Conservation (phyloP, 352 stramenopile genomes). For the Plasmopara viticola region DNA sequence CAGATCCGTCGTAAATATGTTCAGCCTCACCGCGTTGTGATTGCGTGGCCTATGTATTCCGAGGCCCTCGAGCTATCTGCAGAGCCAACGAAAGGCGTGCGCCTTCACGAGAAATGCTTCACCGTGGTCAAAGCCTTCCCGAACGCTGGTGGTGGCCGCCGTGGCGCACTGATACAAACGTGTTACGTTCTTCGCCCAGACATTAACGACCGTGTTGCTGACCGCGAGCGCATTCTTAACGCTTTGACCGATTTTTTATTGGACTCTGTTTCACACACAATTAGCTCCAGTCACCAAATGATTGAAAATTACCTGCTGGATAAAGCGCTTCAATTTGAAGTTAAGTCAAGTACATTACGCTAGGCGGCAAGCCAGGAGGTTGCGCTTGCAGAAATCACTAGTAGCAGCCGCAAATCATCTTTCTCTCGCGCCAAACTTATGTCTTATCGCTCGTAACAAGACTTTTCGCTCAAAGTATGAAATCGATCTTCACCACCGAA, state of each 20-base stretch:
- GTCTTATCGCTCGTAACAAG: too few relatives aligned
- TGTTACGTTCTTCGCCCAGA: slow-evolving; percentile 61
- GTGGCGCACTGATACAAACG: slow-evolving; percentile 57
- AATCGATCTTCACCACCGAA: too few relatives aligned
- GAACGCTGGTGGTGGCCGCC: slow-evolving; percentile 21
- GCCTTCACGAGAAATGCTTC: slow-evolving; percentile 52
- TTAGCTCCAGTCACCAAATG: slow-evolving; percentile 63
- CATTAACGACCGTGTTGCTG: slow-evolving; percentile 54
- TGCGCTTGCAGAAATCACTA: too few relatives aligned
- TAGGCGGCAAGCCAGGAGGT: too few relatives aligned
- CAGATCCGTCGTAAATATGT: slow-evolving; percentile 51
- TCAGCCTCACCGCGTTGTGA: slow-evolving; percentile 44
- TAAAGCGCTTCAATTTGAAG: slow-evolving; percentile 7
- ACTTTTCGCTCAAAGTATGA: too few relatives aligned
- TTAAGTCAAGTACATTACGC: too few relatives aligned
- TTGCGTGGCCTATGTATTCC: slow-evolving; percentile 49
- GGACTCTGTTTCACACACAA: slow-evolving; percentile 48
- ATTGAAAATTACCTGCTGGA: slow-evolving; percentile 66
- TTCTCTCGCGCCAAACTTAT: too few relatives aligned
- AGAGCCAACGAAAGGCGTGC: slow-evolving; percentile 43
- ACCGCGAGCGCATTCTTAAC: slow-evolving; percentile 53
- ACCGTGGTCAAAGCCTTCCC: slow-evolving; percentile 42
- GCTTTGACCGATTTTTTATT: slow-evolving; percentile 66
- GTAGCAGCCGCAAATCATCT: too few relatives aligned
- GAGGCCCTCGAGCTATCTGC: slow-evolving; percentile 47